A percentile compares a stretch with the other conserved stretches of the same genome.
Conservation (phyloP, 345 rosid genomes). For the Eucalyptus erythrocorys region DNA sequence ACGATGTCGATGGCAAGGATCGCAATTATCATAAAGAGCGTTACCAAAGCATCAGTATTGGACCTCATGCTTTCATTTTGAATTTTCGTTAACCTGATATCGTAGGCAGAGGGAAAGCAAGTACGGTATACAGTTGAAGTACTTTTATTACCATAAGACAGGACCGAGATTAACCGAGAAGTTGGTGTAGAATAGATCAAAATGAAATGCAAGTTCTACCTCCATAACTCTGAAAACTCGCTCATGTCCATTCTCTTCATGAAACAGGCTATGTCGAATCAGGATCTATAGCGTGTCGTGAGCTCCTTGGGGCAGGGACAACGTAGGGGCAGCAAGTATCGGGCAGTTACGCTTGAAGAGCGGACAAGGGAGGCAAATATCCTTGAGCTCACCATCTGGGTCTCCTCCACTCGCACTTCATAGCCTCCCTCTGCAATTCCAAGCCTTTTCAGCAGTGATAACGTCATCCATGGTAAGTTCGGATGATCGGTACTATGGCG, state of each 20-base stretch:
- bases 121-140: not conserved
- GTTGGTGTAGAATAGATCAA: not conserved
- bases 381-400: not conserved
- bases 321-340: too few relatives aligned
- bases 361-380: not conserved
- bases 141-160: too few relatives aligned
- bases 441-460: not conserved
- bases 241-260: not conserved
- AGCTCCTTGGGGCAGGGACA: not conserved
- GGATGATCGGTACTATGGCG: not conserved
- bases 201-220: not conserved
- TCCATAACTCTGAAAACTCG: too few relatives aligned
- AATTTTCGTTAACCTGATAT: too few relatives aligned
- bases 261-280: not conserved
- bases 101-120: not conserved
- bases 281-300: not conserved
- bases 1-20: too few relatives aligned
- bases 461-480: not conserved
- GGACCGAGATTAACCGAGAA: too few relatives aligned
- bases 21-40: not conserved
- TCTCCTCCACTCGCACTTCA: not conserved
- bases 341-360: not conserved
- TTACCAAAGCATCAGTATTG: not conserved
- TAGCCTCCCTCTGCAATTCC: not conserved
- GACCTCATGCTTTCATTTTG: not conserved